phyloP scores from a whole-genome alignment of 768 basidiomycete genomes.

The Leccinum ochraceum region DNA sequence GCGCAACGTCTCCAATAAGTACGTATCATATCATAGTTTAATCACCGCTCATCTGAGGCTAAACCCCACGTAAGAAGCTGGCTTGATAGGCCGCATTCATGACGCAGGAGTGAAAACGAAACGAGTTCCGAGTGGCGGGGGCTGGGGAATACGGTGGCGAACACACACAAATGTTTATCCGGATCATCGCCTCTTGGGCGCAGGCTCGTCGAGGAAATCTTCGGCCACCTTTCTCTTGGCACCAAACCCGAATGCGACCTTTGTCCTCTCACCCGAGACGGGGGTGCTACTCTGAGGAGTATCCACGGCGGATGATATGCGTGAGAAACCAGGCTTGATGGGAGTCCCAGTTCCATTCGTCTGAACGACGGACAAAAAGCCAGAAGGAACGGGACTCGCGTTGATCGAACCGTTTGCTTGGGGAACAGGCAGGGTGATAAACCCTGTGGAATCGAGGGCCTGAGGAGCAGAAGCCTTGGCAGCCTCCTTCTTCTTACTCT shows the following conservation, averaged over 20 bases:
- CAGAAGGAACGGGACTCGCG: slow-evolving; percentile 48
- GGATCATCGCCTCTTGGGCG: slow-evolving; percentile 53
- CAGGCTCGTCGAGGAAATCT: slow-evolving; percentile 65
- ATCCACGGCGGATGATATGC: slow-evolving; percentile 59
- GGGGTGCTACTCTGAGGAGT: slow-evolving; percentile 49
- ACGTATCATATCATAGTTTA: background rate
- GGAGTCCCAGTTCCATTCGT: slow-evolving; percentile 54
- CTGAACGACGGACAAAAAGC: slow-evolving; percentile 31
- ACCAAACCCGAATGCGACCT: slow-evolving; percentile 76
- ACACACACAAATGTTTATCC: background rate
- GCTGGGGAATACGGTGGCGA: background rate
- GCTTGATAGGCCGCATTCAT: background rate
- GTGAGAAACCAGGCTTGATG: slow-evolving; percentile 68
- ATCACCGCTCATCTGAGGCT: background rate
- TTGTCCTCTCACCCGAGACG: slow-evolving; percentile 64
- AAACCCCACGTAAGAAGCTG: background rate
- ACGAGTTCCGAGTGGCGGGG: background rate
- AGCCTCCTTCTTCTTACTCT: slow-evolving; percentile 75
- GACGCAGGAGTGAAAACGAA: background rate
- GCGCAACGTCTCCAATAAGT: background rate
- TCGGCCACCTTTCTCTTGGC: slow-evolving; percentile 79
- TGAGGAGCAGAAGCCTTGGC: slow-evolving; percentile 50
- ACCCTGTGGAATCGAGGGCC: slow-evolving; percentile 52
- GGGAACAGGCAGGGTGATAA: slow-evolving; percentile 73
- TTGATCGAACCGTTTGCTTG: slow-evolving; percentile 40